A percentile compares a stretch with the other conserved stretches of the same genome.
Conservation (phyloP, 495 filamentous ascomycete genomes). For the Hypoxylon lenormandii region DNA sequence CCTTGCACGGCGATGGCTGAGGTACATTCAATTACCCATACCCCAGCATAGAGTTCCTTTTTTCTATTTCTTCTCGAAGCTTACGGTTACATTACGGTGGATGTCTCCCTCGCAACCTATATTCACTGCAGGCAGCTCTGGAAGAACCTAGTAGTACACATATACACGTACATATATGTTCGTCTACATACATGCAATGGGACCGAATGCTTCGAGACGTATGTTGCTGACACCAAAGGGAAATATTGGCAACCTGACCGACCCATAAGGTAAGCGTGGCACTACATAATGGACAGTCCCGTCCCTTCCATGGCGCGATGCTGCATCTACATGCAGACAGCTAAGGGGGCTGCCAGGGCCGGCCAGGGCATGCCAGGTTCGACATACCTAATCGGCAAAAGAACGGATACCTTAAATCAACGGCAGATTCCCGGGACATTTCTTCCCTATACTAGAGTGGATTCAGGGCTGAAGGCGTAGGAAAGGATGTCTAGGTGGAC, state of each 20-base stretch:
- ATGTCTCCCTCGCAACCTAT: not conserved
- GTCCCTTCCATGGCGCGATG: not conserved
- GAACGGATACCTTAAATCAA: conserved; percentile 9
- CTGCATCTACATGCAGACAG: conserved; percentile 3
- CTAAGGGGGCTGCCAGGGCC: too few relatives aligned
- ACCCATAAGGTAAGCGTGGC: conserved; percentile 8
- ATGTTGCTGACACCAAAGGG: not conserved
- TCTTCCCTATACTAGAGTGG: not conserved
- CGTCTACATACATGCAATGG: not conserved
- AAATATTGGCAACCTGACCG: conserved; percentile 7
- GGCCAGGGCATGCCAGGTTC: too few relatives aligned
- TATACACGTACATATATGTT: too few relatives aligned
- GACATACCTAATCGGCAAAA: conserved; percentile 11
- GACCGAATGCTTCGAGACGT: conserved; percentile 8
- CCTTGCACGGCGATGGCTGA: conserved; percentile 6
- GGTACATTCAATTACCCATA: not conserved
- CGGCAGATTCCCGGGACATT: not conserved
- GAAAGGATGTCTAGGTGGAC: not conserved
- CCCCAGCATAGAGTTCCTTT: conserved; percentile 9
- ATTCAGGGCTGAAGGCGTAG: conserved; percentile 11
- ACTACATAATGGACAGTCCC: conserved; percentile 7
- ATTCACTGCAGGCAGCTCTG: not conserved
- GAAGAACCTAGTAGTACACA: too few relatives aligned
- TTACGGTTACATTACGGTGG: conserved; percentile 9
- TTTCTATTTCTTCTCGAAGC: conserved; percentile 14